These are phyloP conservation scores for Sclerotinia nivalis DNA, from an alignment of 2,329 filamentous ascomycete species.

Conservation along the genomic window DNA sequence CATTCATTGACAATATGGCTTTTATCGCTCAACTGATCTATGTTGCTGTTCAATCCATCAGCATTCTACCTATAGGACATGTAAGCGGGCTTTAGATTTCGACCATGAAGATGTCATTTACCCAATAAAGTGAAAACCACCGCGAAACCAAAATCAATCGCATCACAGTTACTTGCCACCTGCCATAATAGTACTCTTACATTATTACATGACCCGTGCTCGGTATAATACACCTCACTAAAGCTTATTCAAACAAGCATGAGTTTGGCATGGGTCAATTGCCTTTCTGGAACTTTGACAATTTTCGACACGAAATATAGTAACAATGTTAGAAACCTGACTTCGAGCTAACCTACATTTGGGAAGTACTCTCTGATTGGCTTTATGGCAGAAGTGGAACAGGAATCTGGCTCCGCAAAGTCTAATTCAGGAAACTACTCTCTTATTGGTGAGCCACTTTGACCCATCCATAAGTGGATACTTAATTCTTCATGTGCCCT, in stretches of 20 bases:
- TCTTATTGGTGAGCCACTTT: background rate
- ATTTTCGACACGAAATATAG: no score
- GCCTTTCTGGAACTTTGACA: no score
- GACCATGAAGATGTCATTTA: background rate
- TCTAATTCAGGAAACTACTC: background rate
- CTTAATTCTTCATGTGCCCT: background rate
- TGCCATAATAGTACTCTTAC: background rate
- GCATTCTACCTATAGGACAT: background rate
- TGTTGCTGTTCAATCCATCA: background rate
- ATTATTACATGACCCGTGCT: no score
- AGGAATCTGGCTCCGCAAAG: background rate
- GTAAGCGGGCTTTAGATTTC: background rate
- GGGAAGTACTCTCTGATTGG: background rate
- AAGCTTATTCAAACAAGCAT: background rate
- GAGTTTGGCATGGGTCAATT: background rate
- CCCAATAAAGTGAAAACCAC: background rate
- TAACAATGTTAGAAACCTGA: no score
- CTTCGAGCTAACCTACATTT: background rate
- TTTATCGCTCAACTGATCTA: background rate
- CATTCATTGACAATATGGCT: no score
- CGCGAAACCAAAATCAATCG: background rate
- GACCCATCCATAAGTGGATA: background rate
- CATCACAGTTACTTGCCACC: background rate
- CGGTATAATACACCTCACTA: background rate
- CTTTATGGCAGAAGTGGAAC: background rate